phyloP scores from a whole-genome alignment of 805 yeast species.

The Ogataea dorogensis region DNA sequence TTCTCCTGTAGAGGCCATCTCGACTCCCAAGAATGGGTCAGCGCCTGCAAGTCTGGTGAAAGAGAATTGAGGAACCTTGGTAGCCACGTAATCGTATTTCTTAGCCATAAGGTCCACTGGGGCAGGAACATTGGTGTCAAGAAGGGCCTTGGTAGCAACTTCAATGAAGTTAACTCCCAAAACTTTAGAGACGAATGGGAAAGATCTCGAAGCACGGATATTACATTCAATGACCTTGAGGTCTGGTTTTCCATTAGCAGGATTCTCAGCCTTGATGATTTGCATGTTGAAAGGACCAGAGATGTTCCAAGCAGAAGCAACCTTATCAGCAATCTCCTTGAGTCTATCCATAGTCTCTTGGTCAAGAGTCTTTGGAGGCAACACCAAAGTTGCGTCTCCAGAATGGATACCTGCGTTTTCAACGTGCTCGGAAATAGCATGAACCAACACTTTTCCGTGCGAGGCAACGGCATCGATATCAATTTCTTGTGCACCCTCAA shows the following conservation, averaged over 20 bases:
- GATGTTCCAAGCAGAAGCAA: slow-evolving; percentile 89
- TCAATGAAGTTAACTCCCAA: slow-evolving; percentile 93
- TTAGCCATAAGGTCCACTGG: slow-evolving; percentile 83
- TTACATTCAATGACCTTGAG: slow-evolving; percentile 98
- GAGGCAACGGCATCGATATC: slow-evolving; percentile 98
- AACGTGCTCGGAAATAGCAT: slow-evolving; percentile 96
- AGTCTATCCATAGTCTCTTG: slow-evolving; percentile 88
- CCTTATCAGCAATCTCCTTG: slow-evolving; percentile 93
- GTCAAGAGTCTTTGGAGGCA: slow-evolving; percentile 94
- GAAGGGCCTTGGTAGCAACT: slow-evolving; percentile 85
- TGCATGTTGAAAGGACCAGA: slow-evolving; percentile 98
- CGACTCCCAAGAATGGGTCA: slow-evolving; percentile 98
- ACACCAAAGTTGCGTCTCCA: slow-evolving; percentile 96
- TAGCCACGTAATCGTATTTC: slow-evolving; percentile 81
- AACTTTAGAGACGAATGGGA: slow-evolving; percentile 98
- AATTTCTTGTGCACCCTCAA: slow-evolving; percentile 95
- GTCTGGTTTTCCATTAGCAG: slow-evolving; percentile 55
- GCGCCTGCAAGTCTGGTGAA: slow-evolving; percentile 99
- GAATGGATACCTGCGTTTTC: slow-evolving; percentile 99
- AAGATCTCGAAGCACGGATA: slow-evolving; percentile 96
- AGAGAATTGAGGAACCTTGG: slow-evolving; percentile 97
- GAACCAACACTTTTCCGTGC: slow-evolving; percentile 92
- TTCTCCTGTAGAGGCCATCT: slow-evolving; percentile 99
- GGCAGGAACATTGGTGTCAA: slow-evolving; percentile 68
- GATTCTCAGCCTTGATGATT: slow-evolving; percentile 75